Percentiles rank a stretch among this genome's conserved stretches.
These are phyloP conservation scores for Fomitopsis serialis DNA, from an alignment of 768 basidiomycete genomes.

Conservation along the genomic window DNA sequence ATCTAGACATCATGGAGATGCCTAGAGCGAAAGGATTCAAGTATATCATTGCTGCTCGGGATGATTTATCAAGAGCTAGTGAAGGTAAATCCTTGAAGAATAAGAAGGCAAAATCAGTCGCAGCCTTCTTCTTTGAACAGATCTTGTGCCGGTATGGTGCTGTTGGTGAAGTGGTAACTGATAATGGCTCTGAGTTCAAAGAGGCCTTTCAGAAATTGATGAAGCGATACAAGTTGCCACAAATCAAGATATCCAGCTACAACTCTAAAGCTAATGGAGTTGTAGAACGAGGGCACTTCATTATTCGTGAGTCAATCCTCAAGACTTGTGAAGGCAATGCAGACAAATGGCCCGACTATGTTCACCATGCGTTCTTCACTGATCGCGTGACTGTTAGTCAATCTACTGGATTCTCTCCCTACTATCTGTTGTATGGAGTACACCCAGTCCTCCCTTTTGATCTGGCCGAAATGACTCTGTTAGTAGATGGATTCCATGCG, in stretches of 20 bases:
- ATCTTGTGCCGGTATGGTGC: slow-evolving; percentile 33
- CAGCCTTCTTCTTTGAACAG: slow-evolving; percentile 30
- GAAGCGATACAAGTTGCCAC: slow-evolving; percentile 20
- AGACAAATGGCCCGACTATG: too few species aligned
- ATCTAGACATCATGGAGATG: slow-evolving; percentile 36
- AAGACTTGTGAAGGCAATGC: too few species aligned
- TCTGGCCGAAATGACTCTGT: neutral
- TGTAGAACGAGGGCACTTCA: too few species aligned
- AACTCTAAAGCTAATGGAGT: too few species aligned
- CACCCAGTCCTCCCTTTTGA: neutral
- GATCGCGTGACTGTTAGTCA: neutral
- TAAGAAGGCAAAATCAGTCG: slow-evolving; percentile 23
- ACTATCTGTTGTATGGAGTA: neutral
- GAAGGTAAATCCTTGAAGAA: slow-evolving; percentile 23
- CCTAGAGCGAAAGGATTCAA: slow-evolving; percentile 25
- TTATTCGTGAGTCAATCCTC: too few species aligned
- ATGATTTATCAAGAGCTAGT: slow-evolving; percentile 25
- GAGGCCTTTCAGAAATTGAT: slow-evolving; percentile 16
- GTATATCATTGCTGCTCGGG: slow-evolving; percentile 31
- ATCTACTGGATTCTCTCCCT: neutral
- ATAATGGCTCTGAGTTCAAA: slow-evolving; percentile 31
- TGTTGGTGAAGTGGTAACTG: slow-evolving; percentile 30
- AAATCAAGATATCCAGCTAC: too few species aligned
- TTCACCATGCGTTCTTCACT: too few species aligned
- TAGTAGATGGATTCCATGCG: neutral